phyloP scores from a whole-genome alignment of 768 basidiomycete species.

The Lactarius indigo region DNA sequence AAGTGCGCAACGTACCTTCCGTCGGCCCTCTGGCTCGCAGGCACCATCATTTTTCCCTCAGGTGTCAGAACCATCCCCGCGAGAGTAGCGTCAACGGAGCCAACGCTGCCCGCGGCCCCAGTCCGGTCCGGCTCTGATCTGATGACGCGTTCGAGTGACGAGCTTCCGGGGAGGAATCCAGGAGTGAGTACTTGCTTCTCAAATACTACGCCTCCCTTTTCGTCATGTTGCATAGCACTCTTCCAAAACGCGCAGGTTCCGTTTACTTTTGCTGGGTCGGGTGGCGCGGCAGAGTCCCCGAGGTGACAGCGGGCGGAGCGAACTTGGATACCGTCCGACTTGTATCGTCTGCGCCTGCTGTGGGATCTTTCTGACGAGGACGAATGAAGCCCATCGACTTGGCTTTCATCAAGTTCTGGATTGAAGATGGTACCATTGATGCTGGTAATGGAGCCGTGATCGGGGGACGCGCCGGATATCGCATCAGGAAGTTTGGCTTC shows the following conservation, averaged over 20 bases:
- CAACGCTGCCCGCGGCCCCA: neutral
- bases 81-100: neutral
- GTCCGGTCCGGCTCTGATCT: neutral
- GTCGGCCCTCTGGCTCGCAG: constrained; percentile 19
- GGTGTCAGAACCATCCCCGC: constrained; percentile 9
- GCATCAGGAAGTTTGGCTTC: neutral
- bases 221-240: neutral
- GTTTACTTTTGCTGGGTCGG: neutral
- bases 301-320: neutral
- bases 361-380: neutral
- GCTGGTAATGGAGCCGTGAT: neutral
- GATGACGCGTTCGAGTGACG: neutral
- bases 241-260: constrained; percentile 8
- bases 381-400: neutral
- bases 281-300: neutral
- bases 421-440: too few species aligned
- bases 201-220: neutral
- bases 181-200: neutral
- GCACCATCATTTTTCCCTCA: constrained; percentile 9
- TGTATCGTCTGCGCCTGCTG: constrained; percentile 5
- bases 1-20: constrained; percentile 2
- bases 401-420: neutral
- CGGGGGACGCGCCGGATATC: neutral
- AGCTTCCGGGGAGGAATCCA: neutral
- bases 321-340: constrained; percentile 16